Percentiles rank a stretch among this genome's conserved stretches.
Evolutionary conservation across 1,139 yeast species (phyloP).

Genomic region (Nakaseomyces nivariensis): DNA sequence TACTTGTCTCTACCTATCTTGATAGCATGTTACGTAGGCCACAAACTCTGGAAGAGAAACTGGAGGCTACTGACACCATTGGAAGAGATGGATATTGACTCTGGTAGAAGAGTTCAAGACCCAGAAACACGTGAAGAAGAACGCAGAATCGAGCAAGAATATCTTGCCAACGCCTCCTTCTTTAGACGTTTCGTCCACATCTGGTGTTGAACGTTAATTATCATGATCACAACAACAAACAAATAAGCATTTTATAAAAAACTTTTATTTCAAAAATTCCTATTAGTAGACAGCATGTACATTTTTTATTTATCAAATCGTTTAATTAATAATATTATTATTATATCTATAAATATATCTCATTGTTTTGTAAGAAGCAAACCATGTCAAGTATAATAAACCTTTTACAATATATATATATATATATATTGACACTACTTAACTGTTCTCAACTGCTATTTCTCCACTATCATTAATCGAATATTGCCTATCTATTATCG

Average conservation of each 20-base stretch:
- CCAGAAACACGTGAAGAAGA: conserved; percentile 57
- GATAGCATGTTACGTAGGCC: conserved; percentile 45
- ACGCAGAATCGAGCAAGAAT: conserved; percentile 50
- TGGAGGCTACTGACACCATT: conserved; percentile 41
- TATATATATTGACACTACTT: no score
- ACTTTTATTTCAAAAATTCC: neutral
- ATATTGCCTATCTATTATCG: no score
- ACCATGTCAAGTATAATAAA: no score
- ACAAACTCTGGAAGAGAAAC: conserved; percentile 47
- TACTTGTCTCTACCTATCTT: conserved; percentile 57
- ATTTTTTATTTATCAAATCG: neutral
- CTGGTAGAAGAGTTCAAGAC: conserved; percentile 63
- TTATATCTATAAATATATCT: neutral
- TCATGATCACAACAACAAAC: neutral
- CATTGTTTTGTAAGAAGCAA: no score
- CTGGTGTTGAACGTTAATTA: conserved; percentile 40
- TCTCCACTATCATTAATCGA: no score
- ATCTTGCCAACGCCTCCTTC: conserved; percentile 42
- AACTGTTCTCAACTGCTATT: no score
- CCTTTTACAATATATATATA: no score
- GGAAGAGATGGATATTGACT: conserved; percentile 51
- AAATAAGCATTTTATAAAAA: neutral
- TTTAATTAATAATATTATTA: neutral
- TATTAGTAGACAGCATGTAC: neutral
- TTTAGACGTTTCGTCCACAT: conserved; percentile 41